Percentiles rank a stretch among this genome's conserved stretches.
These are phyloP conservation scores for Acacia pycnantha DNA, from an alignment of 331 rosid species.

Conservation along the genomic window DNA sequence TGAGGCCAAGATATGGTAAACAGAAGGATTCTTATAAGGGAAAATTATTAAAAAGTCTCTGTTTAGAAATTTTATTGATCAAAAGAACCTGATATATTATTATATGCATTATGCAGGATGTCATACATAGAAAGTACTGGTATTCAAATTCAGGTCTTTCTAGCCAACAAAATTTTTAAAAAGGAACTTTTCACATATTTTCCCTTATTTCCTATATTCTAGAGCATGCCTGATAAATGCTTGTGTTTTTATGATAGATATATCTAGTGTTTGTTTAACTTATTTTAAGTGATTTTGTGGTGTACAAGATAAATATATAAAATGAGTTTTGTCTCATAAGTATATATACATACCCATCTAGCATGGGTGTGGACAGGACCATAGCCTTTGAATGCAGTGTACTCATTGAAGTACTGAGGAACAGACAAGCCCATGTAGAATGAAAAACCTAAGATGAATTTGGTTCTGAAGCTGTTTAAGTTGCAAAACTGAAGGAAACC, in stretches of 20 bases:
- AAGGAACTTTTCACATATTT: too few species aligned
- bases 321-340: too few species aligned
- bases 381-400: slow-evolving; percentile 53
- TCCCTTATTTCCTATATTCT: background rate
- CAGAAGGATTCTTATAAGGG: too few species aligned
- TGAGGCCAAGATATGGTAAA: background rate
- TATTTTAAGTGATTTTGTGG: too few species aligned
- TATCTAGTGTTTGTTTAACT: background rate
- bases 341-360: slow-evolving; percentile 47
- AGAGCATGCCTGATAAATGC: background rate
- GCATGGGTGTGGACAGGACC: slow-evolving; percentile 79
- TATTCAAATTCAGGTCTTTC: background rate
- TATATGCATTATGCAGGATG: too few species aligned
- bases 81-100: background rate
- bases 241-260: background rate
- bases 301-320: too few species aligned
- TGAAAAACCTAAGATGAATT: slow-evolving; percentile 78
- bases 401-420: slow-evolving; percentile 81
- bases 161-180: too few species aligned
- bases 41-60: too few species aligned
- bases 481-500: slow-evolving; percentile 80
- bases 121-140: too few species aligned
- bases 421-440: slow-evolving; percentile 87
- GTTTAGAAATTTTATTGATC: too few species aligned
- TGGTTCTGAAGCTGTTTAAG: slow-evolving; percentile 74